Conservation (phyloP, 352 stramenopile species). For the Phytophthora cryptogea region DNA sequence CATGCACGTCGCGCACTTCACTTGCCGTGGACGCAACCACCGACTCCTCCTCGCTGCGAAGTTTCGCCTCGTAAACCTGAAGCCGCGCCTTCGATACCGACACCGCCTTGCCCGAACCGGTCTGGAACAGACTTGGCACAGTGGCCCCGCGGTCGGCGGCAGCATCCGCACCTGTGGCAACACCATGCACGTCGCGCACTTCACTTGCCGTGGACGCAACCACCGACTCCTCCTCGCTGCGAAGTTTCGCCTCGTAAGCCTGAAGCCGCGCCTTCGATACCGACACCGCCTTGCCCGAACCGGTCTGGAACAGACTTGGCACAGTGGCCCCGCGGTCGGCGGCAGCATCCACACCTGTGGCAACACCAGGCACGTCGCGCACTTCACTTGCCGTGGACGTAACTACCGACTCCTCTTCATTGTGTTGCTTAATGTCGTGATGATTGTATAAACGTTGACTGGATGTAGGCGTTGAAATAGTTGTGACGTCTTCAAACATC, state of each 20-base stretch:
- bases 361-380: neutral
- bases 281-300: neutral
- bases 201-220: neutral
- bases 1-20: neutral
- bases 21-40: neutral
- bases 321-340: neutral
- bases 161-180: neutral
- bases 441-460: neutral
- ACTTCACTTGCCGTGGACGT: neutral
- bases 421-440: neutral
- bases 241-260: neutral
- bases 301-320: neutral
- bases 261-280: neutral
- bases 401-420: neutral
- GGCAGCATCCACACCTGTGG: neutral
- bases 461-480: too few species aligned
- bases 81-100: neutral
- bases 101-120: neutral
- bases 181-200: neutral
- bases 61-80: neutral
- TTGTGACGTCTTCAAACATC: neutral
- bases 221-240: neutral
- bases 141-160: neutral
- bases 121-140: neutral
- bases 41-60: neutral